Conservation (phyloP, 2,329 filamentous ascomycete species). For the Ploettnerulaceae sp. region DNA sequence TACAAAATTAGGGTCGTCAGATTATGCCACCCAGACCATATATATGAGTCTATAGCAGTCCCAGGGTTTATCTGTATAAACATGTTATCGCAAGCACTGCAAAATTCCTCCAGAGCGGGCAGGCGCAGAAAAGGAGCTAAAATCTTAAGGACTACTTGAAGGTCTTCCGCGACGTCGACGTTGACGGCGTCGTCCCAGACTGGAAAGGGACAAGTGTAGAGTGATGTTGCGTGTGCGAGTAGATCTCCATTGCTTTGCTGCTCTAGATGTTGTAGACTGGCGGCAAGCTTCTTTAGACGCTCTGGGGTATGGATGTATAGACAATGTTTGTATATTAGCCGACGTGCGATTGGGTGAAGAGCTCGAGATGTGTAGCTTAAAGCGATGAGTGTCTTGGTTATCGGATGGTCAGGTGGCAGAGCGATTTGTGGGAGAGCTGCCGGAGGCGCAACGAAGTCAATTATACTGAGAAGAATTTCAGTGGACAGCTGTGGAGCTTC, state of each 20-base stretch:
- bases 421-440: conserved; percentile 10
- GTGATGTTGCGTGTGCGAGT: conserved; percentile 1
- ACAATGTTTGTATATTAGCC: conserved; percentile 42
- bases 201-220: conserved; percentile 5
- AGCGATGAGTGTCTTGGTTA: conserved; percentile 42
- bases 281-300: conserved; percentile 35
- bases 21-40: conserved; percentile 43
- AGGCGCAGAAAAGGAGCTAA: conserved; percentile 44
- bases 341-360: conserved; percentile 39
- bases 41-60: conserved; percentile 31
- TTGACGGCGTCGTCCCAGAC: conserved; percentile 34
- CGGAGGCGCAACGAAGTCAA: conserved; percentile 9
- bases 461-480: conserved; percentile 14
- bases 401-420: conserved; percentile 37
- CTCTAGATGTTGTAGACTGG: not conserved
- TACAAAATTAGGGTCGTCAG: conserved; percentile 42
- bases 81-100: conserved; percentile 45
- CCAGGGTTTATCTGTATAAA: conserved; percentile 37
- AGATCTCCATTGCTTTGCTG: not conserved
- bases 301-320: conserved; percentile 42
- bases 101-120: conserved; percentile 43
- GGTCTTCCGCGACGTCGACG: conserved; percentile 39
- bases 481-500: conserved; percentile 1
- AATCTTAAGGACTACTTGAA: too few species aligned
- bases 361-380: conserved; percentile 41